Conservation (phyloP, 2,329 filamentous ascomycete species). For the Alternaria longipes region DNA sequence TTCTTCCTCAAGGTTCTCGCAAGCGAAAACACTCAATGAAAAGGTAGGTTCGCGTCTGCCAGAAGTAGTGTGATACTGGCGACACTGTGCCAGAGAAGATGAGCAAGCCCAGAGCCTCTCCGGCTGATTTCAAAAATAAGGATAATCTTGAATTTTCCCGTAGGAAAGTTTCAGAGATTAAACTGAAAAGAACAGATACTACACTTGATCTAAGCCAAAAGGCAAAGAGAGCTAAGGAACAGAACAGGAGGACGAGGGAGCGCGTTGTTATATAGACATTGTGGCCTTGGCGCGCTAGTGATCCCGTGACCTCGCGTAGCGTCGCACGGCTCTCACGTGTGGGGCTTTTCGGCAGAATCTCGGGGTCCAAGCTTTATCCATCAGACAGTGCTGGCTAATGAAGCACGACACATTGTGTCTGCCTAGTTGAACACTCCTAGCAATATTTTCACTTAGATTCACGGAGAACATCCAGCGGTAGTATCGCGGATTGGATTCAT, state of each 20-base stretch:
- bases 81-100: slow-evolving; percentile 32
- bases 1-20: slow-evolving; percentile 67
- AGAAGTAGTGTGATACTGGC: slow-evolving; percentile 32
- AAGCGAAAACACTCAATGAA: slow-evolving; percentile 68
- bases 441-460: background rate
- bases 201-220: slow-evolving; percentile 18
- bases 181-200: slow-evolving; percentile 18
- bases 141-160: slow-evolving; percentile 23
- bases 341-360: background rate
- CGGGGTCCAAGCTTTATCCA: background rate
- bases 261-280: background rate
- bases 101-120: slow-evolving; percentile 30
- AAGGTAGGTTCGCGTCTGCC: slow-evolving; percentile 49
- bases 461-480: background rate
- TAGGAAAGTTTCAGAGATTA: slow-evolving; percentile 21
- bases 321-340: background rate
- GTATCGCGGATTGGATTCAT: background rate
- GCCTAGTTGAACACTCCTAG: background rate
- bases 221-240: slow-evolving; percentile 9
- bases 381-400: background rate
- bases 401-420: background rate
- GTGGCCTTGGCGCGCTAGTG: background rate
- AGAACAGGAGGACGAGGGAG: background rate
- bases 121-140: slow-evolving; percentile 27
- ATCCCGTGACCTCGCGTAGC: background rate